These are phyloP conservation scores for Vachellia collinsii DNA, from an alignment of 306 rosid genomes.

Conservation along the genomic window DNA sequence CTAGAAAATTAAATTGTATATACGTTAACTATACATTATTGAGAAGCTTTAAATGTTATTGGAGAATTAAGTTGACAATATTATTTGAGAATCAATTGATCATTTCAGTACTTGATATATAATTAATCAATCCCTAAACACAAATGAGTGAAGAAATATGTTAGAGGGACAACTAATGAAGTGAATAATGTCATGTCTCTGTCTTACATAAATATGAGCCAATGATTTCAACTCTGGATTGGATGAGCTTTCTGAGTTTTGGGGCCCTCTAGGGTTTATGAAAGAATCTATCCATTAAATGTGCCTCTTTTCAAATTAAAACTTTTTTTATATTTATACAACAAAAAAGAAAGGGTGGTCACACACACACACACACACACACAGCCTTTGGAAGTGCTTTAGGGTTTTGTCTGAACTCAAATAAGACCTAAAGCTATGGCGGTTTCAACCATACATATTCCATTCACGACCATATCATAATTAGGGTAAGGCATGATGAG, in stretches of 20 bases:
- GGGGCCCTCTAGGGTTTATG: not conserved
- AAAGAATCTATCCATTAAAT: not conserved
- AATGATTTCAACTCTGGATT: not conserved
- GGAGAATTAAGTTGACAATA: too few species aligned
- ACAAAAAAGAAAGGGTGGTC: too few species aligned
- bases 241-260: not conserved
- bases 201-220: not conserved
- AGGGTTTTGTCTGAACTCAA: conserved; percentile 10
- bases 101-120: too few species aligned
- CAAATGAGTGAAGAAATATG: not conserved
- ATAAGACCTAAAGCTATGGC: not conserved
- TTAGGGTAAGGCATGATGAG: conserved; percentile 20
- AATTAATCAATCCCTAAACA: not conserved
- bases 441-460: not conserved
- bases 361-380: too few species aligned
- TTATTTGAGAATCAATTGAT: too few species aligned
- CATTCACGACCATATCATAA: not conserved
- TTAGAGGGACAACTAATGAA: not conserved
- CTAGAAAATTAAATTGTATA: too few species aligned
- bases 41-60: too few species aligned
- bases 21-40: too few species aligned
- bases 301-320: not conserved
- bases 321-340: too few species aligned
- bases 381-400: too few species aligned
- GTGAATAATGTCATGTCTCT: not conserved